A percentile compares a stretch with the other conserved stretches of the same genome.
Evolutionary conservation across 805 yeast genomes (phyloP).

Genomic region (Blastobotrys parvus): DNA sequence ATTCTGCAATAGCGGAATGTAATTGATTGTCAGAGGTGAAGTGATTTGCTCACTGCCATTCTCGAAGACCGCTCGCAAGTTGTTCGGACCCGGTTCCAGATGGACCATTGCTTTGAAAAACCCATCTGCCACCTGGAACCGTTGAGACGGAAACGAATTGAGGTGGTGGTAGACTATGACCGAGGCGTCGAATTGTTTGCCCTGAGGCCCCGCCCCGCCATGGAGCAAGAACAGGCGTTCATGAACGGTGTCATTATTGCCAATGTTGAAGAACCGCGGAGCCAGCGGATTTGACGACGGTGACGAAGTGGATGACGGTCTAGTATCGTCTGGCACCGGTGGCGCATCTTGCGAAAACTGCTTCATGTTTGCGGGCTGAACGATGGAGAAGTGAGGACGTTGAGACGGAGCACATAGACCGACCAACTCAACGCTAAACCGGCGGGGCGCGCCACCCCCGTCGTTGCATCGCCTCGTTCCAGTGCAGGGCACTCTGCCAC

Average conservation of each 20-base stretch:
- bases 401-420: no score
- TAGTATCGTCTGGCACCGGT: not conserved
- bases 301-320: not conserved
- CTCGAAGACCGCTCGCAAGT: slow-evolving; percentile 38
- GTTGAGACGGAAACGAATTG: slow-evolving; percentile 54
- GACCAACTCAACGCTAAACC: no score
- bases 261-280: slow-evolving; percentile 23
- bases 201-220: slow-evolving; percentile 27
- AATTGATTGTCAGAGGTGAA: slow-evolving; percentile 33
- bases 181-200: slow-evolving; percentile 28
- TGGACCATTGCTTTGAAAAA: slow-evolving; percentile 70
- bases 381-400: no score
- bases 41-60: slow-evolving; percentile 3
- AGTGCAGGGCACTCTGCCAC: no score
- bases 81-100: slow-evolving; percentile 61
- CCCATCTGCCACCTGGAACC: slow-evolving; percentile 59
- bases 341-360: no score
- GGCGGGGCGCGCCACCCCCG: no score
- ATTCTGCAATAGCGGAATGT: slow-evolving; percentile 50
- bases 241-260: slow-evolving; percentile 19
- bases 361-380: no score
- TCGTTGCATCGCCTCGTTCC: no score
- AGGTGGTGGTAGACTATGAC: slow-evolving; percentile 37
- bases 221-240: slow-evolving; percentile 30
- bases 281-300: not conserved